These are phyloP conservation scores for Medicago arabica DNA, from an alignment of 306 rosid genomes.

Conservation along the genomic window DNA sequence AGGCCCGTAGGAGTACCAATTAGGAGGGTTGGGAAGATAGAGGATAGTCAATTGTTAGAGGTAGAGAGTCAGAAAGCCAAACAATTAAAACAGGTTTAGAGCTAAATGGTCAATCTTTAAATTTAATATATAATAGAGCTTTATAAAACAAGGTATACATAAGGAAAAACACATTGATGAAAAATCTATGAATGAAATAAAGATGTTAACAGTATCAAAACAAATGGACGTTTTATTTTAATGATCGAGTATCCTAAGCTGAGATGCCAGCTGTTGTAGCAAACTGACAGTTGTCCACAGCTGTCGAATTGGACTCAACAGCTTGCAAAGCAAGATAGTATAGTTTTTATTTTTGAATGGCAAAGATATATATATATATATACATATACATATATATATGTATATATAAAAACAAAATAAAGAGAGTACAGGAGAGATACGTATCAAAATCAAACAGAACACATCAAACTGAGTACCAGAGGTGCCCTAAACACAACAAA, in stretches of 20 bases:
- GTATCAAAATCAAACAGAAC: too few species aligned
- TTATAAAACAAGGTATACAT: conserved; percentile 17
- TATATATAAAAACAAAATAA: too few species aligned
- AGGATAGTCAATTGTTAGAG: conserved; percentile 4
- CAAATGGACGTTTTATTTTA: conserved; percentile 18
- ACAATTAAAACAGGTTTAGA: background rate
- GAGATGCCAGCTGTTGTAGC: too few species aligned
- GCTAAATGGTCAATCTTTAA: conserved; percentile 6
- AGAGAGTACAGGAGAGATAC: too few species aligned
- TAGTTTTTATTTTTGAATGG: too few species aligned
- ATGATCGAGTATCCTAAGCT: conserved; percentile 22
- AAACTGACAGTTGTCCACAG: too few species aligned
- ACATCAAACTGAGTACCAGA: too few species aligned
- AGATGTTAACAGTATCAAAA: conserved; percentile 11
- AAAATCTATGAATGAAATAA: background rate
- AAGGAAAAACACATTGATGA: conserved; percentile 32
- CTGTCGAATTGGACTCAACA: too few species aligned
- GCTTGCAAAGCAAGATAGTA: too few species aligned
- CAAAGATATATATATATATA: too few species aligned
- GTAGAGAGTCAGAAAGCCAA: background rate
- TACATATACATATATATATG: too few species aligned
- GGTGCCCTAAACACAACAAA: too few species aligned
- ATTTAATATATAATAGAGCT: background rate
- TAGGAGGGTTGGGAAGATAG: conserved; percentile 7
- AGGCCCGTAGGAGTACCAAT: background rate